These are phyloP conservation scores for Kodamaea restingae DNA, from an alignment of 805 yeast species.

Conservation along the genomic window DNA sequence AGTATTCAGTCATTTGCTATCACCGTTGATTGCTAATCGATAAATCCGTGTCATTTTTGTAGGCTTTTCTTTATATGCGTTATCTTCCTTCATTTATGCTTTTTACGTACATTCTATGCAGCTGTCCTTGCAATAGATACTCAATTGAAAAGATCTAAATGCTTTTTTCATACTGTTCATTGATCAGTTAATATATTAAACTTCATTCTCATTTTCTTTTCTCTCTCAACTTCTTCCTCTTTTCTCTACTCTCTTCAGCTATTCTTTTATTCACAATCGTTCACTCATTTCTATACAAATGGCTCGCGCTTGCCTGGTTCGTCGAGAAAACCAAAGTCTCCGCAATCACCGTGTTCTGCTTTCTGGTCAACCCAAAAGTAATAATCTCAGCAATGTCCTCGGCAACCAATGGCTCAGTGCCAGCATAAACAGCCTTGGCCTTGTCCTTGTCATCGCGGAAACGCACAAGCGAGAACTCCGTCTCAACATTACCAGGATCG, in stretches of 20 bases:
- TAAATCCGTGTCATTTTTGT: too few species aligned
- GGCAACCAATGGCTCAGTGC: slow-evolving; percentile 66
- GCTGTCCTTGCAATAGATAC: too few species aligned
- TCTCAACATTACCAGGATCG: slow-evolving; percentile 78
- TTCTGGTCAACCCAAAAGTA: slow-evolving; percentile 62
- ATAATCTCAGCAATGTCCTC: slow-evolving; percentile 74
- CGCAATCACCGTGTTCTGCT: slow-evolving; percentile 69
- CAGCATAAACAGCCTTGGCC: slow-evolving; percentile 64
- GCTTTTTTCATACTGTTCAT: too few species aligned
- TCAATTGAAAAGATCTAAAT: too few species aligned
- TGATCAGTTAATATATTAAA: too few species aligned
- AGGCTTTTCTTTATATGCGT: too few species aligned
- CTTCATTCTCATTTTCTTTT: too few species aligned
- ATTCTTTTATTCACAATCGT: not conserved
- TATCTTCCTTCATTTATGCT: too few species aligned
- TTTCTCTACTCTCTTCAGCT: not conserved
- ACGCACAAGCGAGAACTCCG: slow-evolving; percentile 66
- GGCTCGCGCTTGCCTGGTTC: slow-evolving; percentile 78
- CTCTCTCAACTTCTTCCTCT: not conserved
- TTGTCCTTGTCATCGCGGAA: slow-evolving; percentile 57
- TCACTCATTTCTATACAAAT: slow-evolving; percentile 40
- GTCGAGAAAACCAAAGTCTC: slow-evolving; percentile 80
- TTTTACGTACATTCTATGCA: too few species aligned
- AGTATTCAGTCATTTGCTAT: too few species aligned
- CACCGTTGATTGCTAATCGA: too few species aligned